Percentiles rank a stretch among this genome's conserved stretches.
Evolutionary conservation across 495 filamentous ascomycete species (phyloP).

Genomic region (Lasiosphaeris hirsuta): DNA sequence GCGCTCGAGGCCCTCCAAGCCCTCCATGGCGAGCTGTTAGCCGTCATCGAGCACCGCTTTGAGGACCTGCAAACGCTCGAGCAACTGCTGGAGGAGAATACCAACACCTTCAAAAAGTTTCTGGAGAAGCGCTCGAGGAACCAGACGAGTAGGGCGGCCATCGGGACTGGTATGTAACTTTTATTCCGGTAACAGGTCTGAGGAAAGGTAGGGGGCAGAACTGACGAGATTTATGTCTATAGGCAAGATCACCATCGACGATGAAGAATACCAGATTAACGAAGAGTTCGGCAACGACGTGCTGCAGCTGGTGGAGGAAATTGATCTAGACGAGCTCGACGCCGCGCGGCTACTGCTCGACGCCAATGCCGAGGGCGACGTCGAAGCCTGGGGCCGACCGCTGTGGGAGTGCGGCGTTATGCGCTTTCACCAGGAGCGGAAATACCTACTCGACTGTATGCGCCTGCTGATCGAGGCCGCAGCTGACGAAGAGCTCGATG

Average conservation of each 20-base stretch:
- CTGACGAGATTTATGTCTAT: neutral
- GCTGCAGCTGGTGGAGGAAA: constrained; percentile 75
- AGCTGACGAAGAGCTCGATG: constrained; percentile 48
- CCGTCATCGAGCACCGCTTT: constrained; percentile 58
- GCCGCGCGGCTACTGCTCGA: constrained; percentile 70
- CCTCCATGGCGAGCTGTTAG: constrained; percentile 74
- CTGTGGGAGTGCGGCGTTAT: constrained; percentile 71
- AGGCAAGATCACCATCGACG: constrained; percentile 70
- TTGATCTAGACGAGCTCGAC: constrained; percentile 85
- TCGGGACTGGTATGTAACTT: constrained; percentile 42
- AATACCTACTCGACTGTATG: constrained; percentile 76
- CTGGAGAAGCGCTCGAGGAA: constrained; percentile 71
- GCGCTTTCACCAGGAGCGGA: constrained; percentile 76
- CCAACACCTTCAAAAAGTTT: constrained; percentile 70
- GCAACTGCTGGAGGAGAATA: constrained; percentile 63
- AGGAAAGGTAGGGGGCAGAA: constrained; percentile 33
- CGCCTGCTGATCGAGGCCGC: constrained; percentile 68
- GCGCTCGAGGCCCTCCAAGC: constrained; percentile 66
- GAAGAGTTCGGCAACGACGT: constrained; percentile 77
- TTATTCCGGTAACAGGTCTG: neutral
- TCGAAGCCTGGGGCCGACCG: constrained; percentile 61
- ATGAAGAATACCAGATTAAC: constrained; percentile 77
- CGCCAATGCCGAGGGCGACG: constrained; percentile 62
- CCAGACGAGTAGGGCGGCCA: constrained; percentile 55
- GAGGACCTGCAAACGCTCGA: constrained; percentile 61